Conservation (phyloP, 169 alveolate genomes). For the Eimeria tenella region DNA sequence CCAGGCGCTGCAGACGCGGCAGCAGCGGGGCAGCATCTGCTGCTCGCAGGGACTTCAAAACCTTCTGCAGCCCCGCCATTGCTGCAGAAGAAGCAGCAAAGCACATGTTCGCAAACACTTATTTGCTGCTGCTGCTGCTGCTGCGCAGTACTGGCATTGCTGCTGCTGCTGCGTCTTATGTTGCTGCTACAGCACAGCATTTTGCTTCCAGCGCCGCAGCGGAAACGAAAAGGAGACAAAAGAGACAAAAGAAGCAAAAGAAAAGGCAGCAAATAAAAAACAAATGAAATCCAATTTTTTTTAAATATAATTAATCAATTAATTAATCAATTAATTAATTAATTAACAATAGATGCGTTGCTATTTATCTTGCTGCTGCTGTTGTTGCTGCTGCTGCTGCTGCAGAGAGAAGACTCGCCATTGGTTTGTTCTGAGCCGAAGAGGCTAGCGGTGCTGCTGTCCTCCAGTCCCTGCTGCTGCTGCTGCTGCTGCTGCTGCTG, state of each 20-base stretch:
- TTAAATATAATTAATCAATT: no score
- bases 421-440: not conserved
- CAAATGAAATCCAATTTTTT: no score
- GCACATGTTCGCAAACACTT: no score
- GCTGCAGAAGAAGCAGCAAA: not conserved
- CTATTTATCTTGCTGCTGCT: no score
- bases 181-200: not conserved
- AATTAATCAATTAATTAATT: no score
- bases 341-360: no score
- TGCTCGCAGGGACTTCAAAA: conserved; percentile 8
- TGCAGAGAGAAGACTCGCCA: not conserved
- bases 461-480: conserved; percentile 16
- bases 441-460: not conserved
- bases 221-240: not conserved
- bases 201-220: no score
- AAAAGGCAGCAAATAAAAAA: no score
- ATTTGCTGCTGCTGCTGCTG: no score
- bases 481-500: conserved; percentile 41
- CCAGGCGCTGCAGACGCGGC: conserved; percentile 13
- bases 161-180: not conserved
- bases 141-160: no score
- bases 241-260: not conserved
- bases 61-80: conserved; percentile 24
- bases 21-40: not conserved
- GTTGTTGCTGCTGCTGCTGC: no score